These are phyloP conservation scores for Hyphopichia pseudoburtonii DNA, from an alignment of 1,139 yeast species.

Conservation along the genomic window DNA sequence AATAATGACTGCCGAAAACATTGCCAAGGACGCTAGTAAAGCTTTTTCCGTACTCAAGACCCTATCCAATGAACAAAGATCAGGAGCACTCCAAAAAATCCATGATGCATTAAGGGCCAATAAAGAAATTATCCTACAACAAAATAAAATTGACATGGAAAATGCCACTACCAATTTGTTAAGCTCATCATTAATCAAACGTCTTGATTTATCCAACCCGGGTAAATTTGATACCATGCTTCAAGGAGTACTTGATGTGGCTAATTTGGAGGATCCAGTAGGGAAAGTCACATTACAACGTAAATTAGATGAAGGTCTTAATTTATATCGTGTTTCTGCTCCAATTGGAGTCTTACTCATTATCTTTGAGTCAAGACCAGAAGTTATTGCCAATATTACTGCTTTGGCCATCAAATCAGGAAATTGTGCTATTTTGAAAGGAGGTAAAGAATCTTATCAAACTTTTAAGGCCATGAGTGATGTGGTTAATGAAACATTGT, in stretches of 20 bases:
- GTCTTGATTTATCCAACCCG: constrained; percentile 76
- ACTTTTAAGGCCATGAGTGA: constrained; percentile 83
- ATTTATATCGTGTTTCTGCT: constrained; percentile 77
- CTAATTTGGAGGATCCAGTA: constrained; percentile 83
- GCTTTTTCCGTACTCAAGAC: constrained; percentile 85
- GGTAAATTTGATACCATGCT: constrained; percentile 93
- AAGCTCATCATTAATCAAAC: constrained; percentile 69
- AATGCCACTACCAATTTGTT: constrained; percentile 61
- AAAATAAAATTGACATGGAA: constrained; percentile 74
- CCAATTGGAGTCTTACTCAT: constrained; percentile 94
- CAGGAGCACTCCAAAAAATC: constrained; percentile 68
- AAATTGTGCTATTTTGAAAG: constrained; percentile 92
- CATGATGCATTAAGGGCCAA: constrained; percentile 62
- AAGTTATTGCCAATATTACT: constrained; percentile 95
- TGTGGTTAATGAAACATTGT: constrained; percentile 63
- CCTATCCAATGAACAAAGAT: constrained; percentile 68
- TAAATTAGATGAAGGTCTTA: constrained; percentile 83
- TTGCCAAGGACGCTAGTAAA: constrained; percentile 74
- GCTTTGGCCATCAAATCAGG: constrained; percentile 96
- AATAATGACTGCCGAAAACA: constrained; percentile 51
- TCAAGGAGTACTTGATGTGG: constrained; percentile 92
- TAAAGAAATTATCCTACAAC: constrained; percentile 63
- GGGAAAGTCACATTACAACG: constrained; percentile 82
- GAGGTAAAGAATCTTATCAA: constrained; percentile 89
- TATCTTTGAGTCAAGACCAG: constrained; percentile 96